Conservation (phyloP, 2,329 filamentous ascomycete species). For the Didymella lethalis region DNA sequence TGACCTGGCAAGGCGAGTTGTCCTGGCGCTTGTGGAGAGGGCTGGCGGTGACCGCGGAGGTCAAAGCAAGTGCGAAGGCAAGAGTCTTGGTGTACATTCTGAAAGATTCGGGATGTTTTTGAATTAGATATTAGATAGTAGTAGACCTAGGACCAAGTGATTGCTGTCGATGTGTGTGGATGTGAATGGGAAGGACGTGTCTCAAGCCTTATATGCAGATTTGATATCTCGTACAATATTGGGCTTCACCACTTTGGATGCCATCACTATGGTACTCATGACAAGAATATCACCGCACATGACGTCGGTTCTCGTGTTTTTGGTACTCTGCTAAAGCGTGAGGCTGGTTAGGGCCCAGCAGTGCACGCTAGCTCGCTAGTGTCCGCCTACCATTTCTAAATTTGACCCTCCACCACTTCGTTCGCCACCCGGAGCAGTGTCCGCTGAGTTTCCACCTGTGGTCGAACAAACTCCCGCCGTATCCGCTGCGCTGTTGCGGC, state of each 20-base stretch:
- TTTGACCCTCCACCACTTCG: slow-evolving; percentile 4
- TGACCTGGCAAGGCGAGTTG: slow-evolving; percentile 10
- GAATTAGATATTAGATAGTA: not conserved
- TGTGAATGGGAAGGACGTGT: not conserved
- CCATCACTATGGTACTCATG: slow-evolving; percentile 5
- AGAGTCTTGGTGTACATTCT: slow-evolving; percentile 21
- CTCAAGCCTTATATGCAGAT: slow-evolving; percentile 8
- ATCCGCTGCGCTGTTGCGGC: slow-evolving; percentile 7
- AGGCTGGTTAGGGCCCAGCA: slow-evolving; percentile 11
- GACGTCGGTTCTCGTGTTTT: slow-evolving; percentile 20
- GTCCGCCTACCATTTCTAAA: slow-evolving; percentile 15
- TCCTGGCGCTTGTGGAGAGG: slow-evolving; percentile 17
- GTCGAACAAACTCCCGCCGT: not conserved
- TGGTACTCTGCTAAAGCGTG: slow-evolving; percentile 5
- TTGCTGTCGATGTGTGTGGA: slow-evolving; percentile 1
- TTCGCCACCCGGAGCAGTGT: slow-evolving; percentile 2
- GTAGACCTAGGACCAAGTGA: not conserved
- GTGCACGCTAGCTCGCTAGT: slow-evolving; percentile 13
- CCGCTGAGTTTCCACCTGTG: not conserved
- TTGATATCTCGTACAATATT: not conserved
- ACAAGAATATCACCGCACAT: slow-evolving; percentile 3
- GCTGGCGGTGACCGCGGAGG: slow-evolving; percentile 17
- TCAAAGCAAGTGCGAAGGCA: slow-evolving; percentile 19
- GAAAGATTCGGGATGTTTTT: slow-evolving; percentile 8
- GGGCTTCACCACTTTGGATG: not conserved